phyloP scores from a whole-genome alignment of 2,329 filamentous ascomycete species.

The Tolypocladium capitatum region DNA sequence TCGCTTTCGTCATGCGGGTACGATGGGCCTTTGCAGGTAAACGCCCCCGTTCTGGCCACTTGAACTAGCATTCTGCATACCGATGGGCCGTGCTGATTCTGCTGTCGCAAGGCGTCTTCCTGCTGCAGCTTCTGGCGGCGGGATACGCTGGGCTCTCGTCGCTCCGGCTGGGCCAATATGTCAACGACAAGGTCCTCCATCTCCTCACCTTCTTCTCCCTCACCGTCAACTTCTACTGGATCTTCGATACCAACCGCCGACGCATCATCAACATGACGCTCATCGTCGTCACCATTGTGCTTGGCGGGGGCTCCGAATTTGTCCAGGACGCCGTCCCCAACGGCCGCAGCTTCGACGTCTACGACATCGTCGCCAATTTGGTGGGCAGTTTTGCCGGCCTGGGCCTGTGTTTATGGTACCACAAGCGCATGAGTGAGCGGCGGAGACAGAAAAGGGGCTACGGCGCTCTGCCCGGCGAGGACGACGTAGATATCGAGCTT shows the following conservation, averaged over 20 bases:
- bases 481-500: slow-evolving; percentile 61
- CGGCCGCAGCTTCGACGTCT: slow-evolving; percentile 58
- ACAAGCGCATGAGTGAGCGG: slow-evolving; percentile 87
- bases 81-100: slow-evolving; percentile 3
- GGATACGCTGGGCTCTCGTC: slow-evolving; percentile 69
- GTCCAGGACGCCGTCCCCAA: slow-evolving; percentile 64
- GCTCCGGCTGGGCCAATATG: slow-evolving; percentile 38
- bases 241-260: slow-evolving; percentile 78
- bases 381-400: slow-evolving; percentile 62
- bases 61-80: background rate
- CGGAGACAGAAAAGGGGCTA: slow-evolving; percentile 64
- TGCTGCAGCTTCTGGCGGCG: slow-evolving; percentile 57
- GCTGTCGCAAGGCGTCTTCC: slow-evolving; percentile 46
- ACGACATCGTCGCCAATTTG: slow-evolving; percentile 80
- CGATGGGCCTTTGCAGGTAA: slow-evolving; percentile 78
- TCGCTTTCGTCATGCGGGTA: slow-evolving; percentile 55
- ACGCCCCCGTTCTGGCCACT: slow-evolving; percentile 11
- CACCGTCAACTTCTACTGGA: slow-evolving; percentile 88
- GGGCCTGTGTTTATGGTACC: slow-evolving; percentile 76
- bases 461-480: slow-evolving; percentile 51
- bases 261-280: slow-evolving; percentile 76
- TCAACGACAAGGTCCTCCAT: slow-evolving; percentile 88
- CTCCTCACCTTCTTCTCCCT: slow-evolving; percentile 80
- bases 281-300: slow-evolving; percentile 57
- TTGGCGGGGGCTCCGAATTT: slow-evolving; percentile 64